These are phyloP conservation scores for Rhynchospora tenuis DNA, from an alignment of 176 grass and related monocot species.

Conservation along the genomic window DNA sequence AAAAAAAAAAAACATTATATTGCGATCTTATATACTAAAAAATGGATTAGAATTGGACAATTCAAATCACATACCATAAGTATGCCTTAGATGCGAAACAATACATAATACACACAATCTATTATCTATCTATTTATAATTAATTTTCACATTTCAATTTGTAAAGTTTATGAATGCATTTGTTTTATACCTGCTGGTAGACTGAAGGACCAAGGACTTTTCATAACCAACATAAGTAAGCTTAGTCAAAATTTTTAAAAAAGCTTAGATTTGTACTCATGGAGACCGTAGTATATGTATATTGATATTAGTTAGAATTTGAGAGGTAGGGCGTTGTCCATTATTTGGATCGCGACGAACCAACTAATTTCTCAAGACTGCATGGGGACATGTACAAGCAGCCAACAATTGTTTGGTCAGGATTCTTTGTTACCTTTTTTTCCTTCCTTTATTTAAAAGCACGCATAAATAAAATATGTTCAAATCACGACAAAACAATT, in stretches of 20 bases:
- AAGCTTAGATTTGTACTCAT: neutral
- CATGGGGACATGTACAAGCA: neutral
- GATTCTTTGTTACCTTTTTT: neutral
- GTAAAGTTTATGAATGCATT: too few relatives aligned
- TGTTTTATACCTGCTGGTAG: neutral
- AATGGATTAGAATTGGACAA: too few relatives aligned
- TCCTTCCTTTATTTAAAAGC: neutral
- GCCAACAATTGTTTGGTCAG: constrained; percentile 2
- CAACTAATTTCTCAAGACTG: constrained; percentile 1
- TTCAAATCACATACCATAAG: too few relatives aligned
- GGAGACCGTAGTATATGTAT: neutral
- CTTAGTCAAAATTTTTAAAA: neutral
- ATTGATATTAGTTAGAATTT: neutral
- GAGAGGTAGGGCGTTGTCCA: neutral
- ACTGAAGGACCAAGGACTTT: neutral
- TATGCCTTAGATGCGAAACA: too few relatives aligned
- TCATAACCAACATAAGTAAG: too few relatives aligned
- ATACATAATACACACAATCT: too few relatives aligned
- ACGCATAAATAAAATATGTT: neutral
- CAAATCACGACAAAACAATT: neutral
- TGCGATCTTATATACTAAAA: too few relatives aligned
- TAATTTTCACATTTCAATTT: too few relatives aligned
- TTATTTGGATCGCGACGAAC: neutral
- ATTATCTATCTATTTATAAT: too few relatives aligned
- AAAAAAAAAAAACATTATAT: too few relatives aligned